phyloP scores from a whole-genome alignment of 352 stramenopile species.

The Phytopythium aichiense region DNA sequence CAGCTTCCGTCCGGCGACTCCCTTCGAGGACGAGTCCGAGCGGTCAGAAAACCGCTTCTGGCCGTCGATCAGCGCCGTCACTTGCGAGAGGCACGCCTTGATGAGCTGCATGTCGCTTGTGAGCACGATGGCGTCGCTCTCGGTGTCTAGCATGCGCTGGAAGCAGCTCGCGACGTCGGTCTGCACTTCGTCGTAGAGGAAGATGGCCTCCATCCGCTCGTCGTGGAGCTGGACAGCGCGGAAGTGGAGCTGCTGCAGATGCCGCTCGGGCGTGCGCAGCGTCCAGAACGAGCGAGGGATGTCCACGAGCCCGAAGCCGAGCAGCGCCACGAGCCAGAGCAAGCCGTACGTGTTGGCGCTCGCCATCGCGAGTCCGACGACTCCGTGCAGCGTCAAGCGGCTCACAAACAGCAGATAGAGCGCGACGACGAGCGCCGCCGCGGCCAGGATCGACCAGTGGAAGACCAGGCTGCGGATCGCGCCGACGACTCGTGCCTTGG shows the following conservation, averaged over 20 bases:
- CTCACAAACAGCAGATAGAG: conserved; percentile 59
- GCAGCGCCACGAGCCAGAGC: conserved; percentile 50
- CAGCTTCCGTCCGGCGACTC: neutral
- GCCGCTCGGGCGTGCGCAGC: conserved; percentile 25
- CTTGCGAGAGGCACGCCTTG: conserved; percentile 39
- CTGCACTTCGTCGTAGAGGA: conserved; percentile 52
- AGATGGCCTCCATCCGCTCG: conserved; percentile 60
- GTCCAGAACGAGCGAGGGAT: conserved; percentile 53
- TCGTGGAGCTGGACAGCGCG: conserved; percentile 53
- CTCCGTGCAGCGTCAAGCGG: conserved; percentile 44
- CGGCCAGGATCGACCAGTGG: conserved; percentile 51
- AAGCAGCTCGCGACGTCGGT: conserved; percentile 30
- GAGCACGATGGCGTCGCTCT: conserved; percentile 58
- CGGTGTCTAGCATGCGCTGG: conserved; percentile 44
- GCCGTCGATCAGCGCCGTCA: conserved; percentile 27
- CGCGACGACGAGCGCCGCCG: conserved; percentile 17
- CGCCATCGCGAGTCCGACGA: conserved; percentile 56
- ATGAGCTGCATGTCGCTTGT: conserved; percentile 62
- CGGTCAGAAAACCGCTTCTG: conserved; percentile 9
- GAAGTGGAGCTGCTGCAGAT: conserved; percentile 47
- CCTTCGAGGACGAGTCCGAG: neutral
- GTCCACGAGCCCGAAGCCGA: conserved; percentile 61
- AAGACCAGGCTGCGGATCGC: conserved; percentile 44
- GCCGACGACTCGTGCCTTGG: conserved; percentile 26
- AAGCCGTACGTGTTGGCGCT: conserved; percentile 66